Base-by-base conservation (phyloP, 2,329 filamentous ascomycete genomes). In the Bipolaris zeicola region DNA sequence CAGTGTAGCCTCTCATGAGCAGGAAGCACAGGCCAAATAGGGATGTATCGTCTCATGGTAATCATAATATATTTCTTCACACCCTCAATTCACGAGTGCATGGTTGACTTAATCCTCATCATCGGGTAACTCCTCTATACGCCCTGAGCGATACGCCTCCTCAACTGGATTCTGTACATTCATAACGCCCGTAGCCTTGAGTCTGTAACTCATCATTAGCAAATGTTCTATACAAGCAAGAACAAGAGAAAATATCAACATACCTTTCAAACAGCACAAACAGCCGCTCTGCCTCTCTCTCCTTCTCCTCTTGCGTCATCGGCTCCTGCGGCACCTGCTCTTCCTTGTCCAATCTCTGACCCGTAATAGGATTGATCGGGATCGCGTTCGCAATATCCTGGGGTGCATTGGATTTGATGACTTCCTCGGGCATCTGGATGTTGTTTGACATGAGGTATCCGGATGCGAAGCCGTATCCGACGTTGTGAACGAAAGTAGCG, bases 391-490 rank as follows among this genome's bases (percentile, higher is more conserved):
- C 65, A n/a, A 47, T 49, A 2, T 66, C 61, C 7, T 45, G 57
- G 2, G 67, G 74, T 34, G 79, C 81, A 67, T 79, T 82, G 6
- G 82, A 81, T 64, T 88, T 83, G 8, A 86, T 78, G 1, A 87
- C 85, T 52, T 83, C 87, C 56, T 87, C 82, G 0, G 92, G 91
- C 20, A 96, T 81, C 0, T 88, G 83, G 11, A 98, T 87, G 52
- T 95, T 91, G 60, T 94, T 90, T 61, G 90, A 89, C 78, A 93
- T 89, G 14, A 99, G 80, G 72, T 95, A 96, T 0, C 95, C 95
- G 0, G 92, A 91, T 0, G 95, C 95, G 70, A 91, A 96, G 0
- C 95, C 95, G 71, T 96, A 99, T 0, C 95, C 95, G 11, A 99
- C 91, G 65, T 97, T 97, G 49, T 90, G 84, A 0, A 98, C 90